A percentile compares a stretch with the other conserved stretches of the same genome.
Evolutionary conservation across 305 asterid genomes (phyloP).

Genomic region (Fraxinus dipetala): DNA sequence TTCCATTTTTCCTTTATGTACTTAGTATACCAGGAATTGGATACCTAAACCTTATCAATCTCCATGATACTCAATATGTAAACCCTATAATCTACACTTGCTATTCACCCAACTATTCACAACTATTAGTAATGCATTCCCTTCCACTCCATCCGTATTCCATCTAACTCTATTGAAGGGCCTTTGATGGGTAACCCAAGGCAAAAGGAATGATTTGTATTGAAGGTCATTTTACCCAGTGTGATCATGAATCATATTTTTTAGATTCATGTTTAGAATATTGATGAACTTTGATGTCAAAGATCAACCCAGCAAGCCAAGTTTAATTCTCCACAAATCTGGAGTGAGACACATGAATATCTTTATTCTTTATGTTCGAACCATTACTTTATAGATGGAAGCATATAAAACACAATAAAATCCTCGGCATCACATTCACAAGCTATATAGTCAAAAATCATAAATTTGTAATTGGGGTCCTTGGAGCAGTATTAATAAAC

Average conservation of each 20-base stretch:
- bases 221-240: background rate
- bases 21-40: background rate
- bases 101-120: background rate
- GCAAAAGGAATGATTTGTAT: background rate
- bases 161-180: background rate
- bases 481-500: background rate
- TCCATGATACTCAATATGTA: background rate
- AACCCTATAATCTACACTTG: background rate
- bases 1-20: background rate
- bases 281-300: background rate
- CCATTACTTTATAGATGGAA: background rate
- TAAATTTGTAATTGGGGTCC: background rate
- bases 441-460: background rate
- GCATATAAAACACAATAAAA: background rate
- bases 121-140: background rate
- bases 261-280: background rate
- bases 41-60: background rate
- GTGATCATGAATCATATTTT: background rate
- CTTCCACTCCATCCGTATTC: background rate
- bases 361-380: background rate
- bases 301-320: background rate
- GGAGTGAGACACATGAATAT: background rate
- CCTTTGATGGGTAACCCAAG: background rate
- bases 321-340: background rate
- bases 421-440: background rate